Conservation (phyloP, 2,329 filamentous ascomycete species). For the Colletotrichum magnum region DNA sequence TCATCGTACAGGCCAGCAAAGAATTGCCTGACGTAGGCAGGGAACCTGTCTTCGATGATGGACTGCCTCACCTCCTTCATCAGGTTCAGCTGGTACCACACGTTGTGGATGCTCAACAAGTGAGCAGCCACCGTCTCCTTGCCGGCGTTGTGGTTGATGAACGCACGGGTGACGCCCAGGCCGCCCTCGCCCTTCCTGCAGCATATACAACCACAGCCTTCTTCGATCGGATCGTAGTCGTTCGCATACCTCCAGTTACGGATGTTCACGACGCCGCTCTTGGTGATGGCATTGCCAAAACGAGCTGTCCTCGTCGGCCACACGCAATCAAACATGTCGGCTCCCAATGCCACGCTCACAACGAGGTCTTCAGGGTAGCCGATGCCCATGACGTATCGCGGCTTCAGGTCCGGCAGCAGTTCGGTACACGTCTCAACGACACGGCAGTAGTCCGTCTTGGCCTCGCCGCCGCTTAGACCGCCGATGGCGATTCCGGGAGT, state of each 20-base stretch:
- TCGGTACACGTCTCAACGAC: slow-evolving; percentile 90
- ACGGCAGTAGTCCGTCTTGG: slow-evolving; percentile 91
- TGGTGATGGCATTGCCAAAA: slow-evolving; percentile 94
- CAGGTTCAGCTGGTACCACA: slow-evolving; percentile 89
- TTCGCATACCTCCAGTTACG: slow-evolving; percentile 80
- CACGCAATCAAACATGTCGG: slow-evolving; percentile 99
- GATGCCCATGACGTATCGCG: slow-evolving; percentile 99
- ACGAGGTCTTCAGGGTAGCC: slow-evolving; percentile 97
- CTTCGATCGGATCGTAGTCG: slow-evolving; percentile 88
- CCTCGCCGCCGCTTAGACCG: slow-evolving; percentile 93
- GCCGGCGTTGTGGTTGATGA: slow-evolving; percentile 89
- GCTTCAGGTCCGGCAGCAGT: slow-evolving; percentile 89
- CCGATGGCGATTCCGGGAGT: slow-evolving; percentile 98
- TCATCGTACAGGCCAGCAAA: slow-evolving; percentile 78
- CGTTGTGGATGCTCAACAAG: slow-evolving; percentile 92
- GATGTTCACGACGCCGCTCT: slow-evolving; percentile 85
- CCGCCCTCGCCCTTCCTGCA: slow-evolving; percentile 80
- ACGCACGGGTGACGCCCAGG: slow-evolving; percentile 87
- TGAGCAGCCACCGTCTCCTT: slow-evolving; percentile 95
- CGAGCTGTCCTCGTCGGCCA: slow-evolving; percentile 97
- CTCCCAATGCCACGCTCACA: slow-evolving; percentile 92
- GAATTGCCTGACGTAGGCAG: slow-evolving; percentile 82
- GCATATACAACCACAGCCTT: slow-evolving; percentile 84
- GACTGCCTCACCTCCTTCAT: slow-evolving; percentile 83
- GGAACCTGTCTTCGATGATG: slow-evolving; percentile 85